Evolutionary conservation across 2,329 filamentous ascomycete species (phyloP), one percentile per base, ranked within the genome.

Genomic region (Trichoderma koningii): DNA sequence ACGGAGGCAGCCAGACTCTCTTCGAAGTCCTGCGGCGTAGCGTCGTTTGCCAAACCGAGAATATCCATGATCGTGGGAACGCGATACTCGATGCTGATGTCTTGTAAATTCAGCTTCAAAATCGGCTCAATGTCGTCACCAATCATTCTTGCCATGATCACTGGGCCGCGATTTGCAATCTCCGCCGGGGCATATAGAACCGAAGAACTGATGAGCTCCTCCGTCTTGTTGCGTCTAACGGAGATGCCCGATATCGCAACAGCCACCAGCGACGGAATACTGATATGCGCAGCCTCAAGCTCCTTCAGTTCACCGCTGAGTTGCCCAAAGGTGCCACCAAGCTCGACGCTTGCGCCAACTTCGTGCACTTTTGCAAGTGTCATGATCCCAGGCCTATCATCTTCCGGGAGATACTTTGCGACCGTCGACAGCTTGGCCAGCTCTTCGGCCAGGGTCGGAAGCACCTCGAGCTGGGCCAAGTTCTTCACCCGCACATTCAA

Each of bases 91-190:
- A 92, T 76, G 66, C 87, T 89, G 5, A 96, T 70, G 67, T 96
- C 93, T 76, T 90, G 91, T 48, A 98, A 79, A 74, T 96, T 96
- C 65, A 97, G 76, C 74, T 96, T 97, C 69, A 97, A 81, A 7
- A 92, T 88, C 0, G 96, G 94, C 68, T 98, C 94, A 78, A 96
- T 91, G 74, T 98, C 94, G 73, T 98, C 93, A 0, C 92, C 92
- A 69, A 99, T 91, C 79, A 97, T 90, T 56, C 95, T 86, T 66
- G 91, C 86, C 88, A 96, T 97, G 61, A 98, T 75, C 68, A 93
- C 91, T 1, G 78, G 77, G 5, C 71, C 70, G 47, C 68, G 70
- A 3, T 67, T 68, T 21, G 72, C 65, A 21, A 68, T 66, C 5
- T 75, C 73, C 19, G 70, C 74, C 47, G 72, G 67, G 7, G 70